phyloP scores from a whole-genome alignment of 768 basidiomycete genomes.

The Dioszegia hungarica region DNA sequence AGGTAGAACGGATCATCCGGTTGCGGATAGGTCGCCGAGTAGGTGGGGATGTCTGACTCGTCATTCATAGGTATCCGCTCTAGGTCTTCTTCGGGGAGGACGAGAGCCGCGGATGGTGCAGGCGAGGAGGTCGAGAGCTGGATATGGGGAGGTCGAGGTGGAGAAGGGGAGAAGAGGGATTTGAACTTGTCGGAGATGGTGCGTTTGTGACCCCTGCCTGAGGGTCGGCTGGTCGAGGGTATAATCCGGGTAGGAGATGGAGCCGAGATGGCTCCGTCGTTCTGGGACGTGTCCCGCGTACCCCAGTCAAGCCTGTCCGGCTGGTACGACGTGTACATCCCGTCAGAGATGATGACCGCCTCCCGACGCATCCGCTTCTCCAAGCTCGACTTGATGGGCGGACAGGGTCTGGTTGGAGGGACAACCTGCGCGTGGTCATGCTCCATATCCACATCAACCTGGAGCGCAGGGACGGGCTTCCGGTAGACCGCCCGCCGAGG shows the following conservation, averaged over 20 bases:
- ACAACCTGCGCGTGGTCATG: not conserved
- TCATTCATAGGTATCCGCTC: not conserved
- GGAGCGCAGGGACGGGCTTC: not conserved
- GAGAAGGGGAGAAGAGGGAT: constrained; percentile 8
- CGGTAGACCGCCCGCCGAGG: not conserved
- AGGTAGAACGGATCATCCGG: constrained; percentile 6
- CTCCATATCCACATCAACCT: not conserved
- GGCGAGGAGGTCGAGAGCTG: not conserved
- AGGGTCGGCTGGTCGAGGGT: not conserved
- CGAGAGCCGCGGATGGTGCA: not conserved
- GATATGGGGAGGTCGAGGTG: not conserved
- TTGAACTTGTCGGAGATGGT: constrained; percentile 25
- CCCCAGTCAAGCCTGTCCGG: not conserved
- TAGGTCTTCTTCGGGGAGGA: not conserved
- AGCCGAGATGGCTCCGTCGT: not conserved
- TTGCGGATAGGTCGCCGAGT: constrained; percentile 5
- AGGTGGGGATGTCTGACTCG: constrained; percentile 1
- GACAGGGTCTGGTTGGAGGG: not conserved
- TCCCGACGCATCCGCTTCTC: not conserved
- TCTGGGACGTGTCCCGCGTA: not conserved
- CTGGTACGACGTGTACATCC: constrained; percentile 1
- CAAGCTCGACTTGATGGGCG: not conserved
- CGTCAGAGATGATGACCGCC: constrained; percentile 3
- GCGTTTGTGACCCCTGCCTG: constrained; percentile 10
- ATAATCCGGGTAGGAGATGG: not conserved